Evolutionary conservation across 495 filamentous ascomycete genomes (phyloP).

Genomic region (Daldinia decipiens): DNA sequence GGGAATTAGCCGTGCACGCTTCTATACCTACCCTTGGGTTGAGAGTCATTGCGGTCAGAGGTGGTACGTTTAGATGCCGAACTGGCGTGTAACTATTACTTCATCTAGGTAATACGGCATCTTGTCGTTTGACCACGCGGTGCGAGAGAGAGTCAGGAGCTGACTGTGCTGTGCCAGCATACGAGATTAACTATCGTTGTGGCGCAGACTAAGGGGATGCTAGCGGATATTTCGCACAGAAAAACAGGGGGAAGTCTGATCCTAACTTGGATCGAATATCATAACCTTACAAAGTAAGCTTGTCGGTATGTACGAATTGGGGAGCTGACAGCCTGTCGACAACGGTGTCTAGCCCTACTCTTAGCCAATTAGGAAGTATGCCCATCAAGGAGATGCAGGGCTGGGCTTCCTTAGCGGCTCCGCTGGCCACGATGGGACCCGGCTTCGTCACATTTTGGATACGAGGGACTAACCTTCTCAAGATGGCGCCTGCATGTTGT

Average conservation of each 20-base stretch:
- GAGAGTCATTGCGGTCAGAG: slow-evolving; percentile 8
- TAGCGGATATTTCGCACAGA: slow-evolving; percentile 26
- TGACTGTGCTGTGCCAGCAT: slow-evolving; percentile 29
- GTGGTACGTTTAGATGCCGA: slow-evolving; percentile 24
- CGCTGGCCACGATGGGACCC: slow-evolving; percentile 30
- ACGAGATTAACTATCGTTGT: slow-evolving; percentile 42
- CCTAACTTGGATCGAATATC: slow-evolving; percentile 25
- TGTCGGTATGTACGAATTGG: slow-evolving; percentile 35
- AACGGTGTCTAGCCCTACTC: slow-evolving; percentile 17
- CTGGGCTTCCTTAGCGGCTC: slow-evolving; percentile 36
- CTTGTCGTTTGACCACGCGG: slow-evolving; percentile 25
- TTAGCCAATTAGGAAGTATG: slow-evolving; percentile 19
- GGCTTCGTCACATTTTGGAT: slow-evolving; percentile 28
- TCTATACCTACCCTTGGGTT: slow-evolving; percentile 21
- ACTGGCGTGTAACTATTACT: slow-evolving; percentile 32
- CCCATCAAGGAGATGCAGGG: slow-evolving; percentile 20
- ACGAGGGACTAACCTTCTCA: slow-evolving; percentile 31
- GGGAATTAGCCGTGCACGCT: slow-evolving; percentile 27
- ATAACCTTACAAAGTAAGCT: slow-evolving; percentile 28
- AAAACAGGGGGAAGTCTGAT: slow-evolving; percentile 34
- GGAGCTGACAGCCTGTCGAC: slow-evolving; percentile 28
- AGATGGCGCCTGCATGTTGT: background rate
- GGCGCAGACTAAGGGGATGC: slow-evolving; percentile 28
- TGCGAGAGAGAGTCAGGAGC: slow-evolving; percentile 25
- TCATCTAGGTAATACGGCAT: slow-evolving; percentile 36